Evolutionary conservation across 2,329 filamentous ascomycete genomes (phyloP).

Genomic region (Coniochaeta pulveracea): DNA sequence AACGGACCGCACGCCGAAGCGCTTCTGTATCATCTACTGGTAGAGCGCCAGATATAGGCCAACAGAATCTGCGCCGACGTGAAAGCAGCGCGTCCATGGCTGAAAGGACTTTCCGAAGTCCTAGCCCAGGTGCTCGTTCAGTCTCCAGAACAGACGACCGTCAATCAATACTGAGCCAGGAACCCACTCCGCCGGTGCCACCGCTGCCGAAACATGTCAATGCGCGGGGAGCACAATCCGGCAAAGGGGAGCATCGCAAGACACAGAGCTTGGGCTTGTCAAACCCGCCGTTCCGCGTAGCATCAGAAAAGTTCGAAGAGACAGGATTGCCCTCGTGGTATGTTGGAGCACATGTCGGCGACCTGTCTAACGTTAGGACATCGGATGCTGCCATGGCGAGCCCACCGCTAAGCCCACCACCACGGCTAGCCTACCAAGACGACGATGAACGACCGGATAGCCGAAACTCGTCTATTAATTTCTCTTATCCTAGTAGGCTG

Average conservation of each 20-base stretch:
- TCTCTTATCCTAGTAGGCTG: slow-evolving; percentile 41
- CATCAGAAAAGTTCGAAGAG: slow-evolving; percentile 36
- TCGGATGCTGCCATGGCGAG: slow-evolving; percentile 29
- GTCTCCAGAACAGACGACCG: slow-evolving; percentile 16
- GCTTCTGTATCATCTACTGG: slow-evolving; percentile 59
- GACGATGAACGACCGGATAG: slow-evolving; percentile 29
- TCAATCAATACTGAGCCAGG: slow-evolving; percentile 11
- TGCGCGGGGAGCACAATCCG: too few species aligned
- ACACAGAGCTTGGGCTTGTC: slow-evolving; percentile 25
- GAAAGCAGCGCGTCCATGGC: slow-evolving; percentile 75
- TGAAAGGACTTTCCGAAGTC: slow-evolving; percentile 75
- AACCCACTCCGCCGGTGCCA: slow-evolving; percentile 62
- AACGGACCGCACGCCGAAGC: slow-evolving; percentile 65
- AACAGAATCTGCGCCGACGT: slow-evolving; percentile 43
- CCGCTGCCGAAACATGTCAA: slow-evolving; percentile 46
- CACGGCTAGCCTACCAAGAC: slow-evolving; percentile 7
- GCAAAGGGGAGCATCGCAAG: slow-evolving; percentile 15
- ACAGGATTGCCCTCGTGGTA: slow-evolving; percentile 37
- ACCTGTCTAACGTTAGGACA: slow-evolving; percentile 31
- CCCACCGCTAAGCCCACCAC: slow-evolving; percentile 16
- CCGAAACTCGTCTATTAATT: slow-evolving; percentile 41
- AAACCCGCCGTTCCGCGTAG: slow-evolving; percentile 34
- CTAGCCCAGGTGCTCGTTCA: slow-evolving; percentile 42
- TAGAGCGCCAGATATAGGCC: slow-evolving; percentile 11
- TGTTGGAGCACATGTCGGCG: slow-evolving; percentile 28